Percentiles rank a stretch among this genome's conserved stretches.
These are phyloP conservation scores for Coemansia sp. DNA, from an alignment of 192 early-diverging fungal genomes.

Conservation along the genomic window DNA sequence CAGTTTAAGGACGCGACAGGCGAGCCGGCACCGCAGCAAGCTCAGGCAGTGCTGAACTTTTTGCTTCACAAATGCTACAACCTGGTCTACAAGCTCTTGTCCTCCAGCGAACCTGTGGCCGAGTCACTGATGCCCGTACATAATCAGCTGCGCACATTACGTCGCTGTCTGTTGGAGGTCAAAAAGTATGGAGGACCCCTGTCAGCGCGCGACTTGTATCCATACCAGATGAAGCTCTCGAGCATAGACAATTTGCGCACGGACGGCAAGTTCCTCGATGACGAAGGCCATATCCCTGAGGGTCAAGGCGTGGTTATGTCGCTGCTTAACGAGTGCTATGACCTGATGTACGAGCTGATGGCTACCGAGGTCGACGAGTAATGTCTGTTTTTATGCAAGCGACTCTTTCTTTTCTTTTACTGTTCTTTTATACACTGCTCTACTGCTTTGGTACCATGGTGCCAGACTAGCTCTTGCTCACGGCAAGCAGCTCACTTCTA, in stretches of 20 bases:
- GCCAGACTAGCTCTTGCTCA: too few species aligned
- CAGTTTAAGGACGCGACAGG: constrained; percentile 78
- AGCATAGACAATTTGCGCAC: constrained; percentile 79
- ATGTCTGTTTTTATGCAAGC: neutral
- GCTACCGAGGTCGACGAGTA: constrained; percentile 60
- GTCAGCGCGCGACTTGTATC: constrained; percentile 74
- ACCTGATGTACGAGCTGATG: constrained; percentile 77
- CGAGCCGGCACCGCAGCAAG: constrained; percentile 60
- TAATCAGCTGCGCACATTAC: constrained; percentile 82
- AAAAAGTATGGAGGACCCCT: constrained; percentile 81
- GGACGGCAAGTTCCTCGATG: constrained; percentile 86
- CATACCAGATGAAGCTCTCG: constrained; percentile 87
- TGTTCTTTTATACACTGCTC: neutral
- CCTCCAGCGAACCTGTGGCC: constrained; percentile 77
- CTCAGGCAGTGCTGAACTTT: constrained; percentile 78
- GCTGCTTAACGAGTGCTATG: constrained; percentile 87
- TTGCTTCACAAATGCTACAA: constrained; percentile 85
- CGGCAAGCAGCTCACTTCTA: too few species aligned
- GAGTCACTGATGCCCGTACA: constrained; percentile 84
- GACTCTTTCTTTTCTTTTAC: constrained; percentile 9
- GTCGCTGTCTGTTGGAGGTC: constrained; percentile 75
- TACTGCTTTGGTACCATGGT: too few species aligned
- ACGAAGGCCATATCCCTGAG: constrained; percentile 79
- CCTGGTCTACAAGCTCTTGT: constrained; percentile 79
- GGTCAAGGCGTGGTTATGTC: constrained; percentile 87